Base-by-base conservation (phyloP, 345 rosid species). In the Mallotus nudiflorus region DNA sequence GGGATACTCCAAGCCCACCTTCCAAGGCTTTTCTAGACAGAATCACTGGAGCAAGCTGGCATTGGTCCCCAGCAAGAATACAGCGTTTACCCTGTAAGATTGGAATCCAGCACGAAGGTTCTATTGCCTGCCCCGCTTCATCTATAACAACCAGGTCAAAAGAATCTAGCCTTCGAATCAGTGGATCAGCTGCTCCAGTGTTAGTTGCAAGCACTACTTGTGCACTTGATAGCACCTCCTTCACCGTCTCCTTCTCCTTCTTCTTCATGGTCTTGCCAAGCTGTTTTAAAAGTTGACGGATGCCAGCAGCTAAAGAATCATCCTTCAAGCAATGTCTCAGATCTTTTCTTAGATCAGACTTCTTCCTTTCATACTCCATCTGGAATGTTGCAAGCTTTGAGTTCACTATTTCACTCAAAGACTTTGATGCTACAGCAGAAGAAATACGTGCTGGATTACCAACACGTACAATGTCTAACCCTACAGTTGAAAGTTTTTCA, bases 391-490 rank as follows among this genome's bases (percentile, higher is more conserved):
- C 85, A 75, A 94, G 90, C 82, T 85, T 87, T 33, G 83, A 75
- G 62, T 87, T 90, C 52, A 91, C 98, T 73, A 94, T 91, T 71
- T 86, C 96, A 64, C 87, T 87, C 73, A 94, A 76, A 63, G 98
- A 94, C 75, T 86, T 91, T 61, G 96, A 88, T 72, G 97, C 88
- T 56, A 94, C 98, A 22, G 88, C 77, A 12, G 94, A 77, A 67
- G 97, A 90, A 79, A 91, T 87, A 60, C 98, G 90, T 62, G 93
- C 98, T 54, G 98, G 98, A 74, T 94, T 94, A 70, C 98, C 97
- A 61, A 94, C 90, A 42, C 96, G 87, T 65, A 94, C 98, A 75
- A 91, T 78, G 77, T 94, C 73, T 66, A 91, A 77, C 59, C 92
- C 93, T 37, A 79, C 78, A 78, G 68, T 71, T 2, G 90, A 83